These are phyloP conservation scores for Septoria linicola DNA, from an alignment of 2,329 filamentous ascomycete species.

Conservation along the genomic window DNA sequence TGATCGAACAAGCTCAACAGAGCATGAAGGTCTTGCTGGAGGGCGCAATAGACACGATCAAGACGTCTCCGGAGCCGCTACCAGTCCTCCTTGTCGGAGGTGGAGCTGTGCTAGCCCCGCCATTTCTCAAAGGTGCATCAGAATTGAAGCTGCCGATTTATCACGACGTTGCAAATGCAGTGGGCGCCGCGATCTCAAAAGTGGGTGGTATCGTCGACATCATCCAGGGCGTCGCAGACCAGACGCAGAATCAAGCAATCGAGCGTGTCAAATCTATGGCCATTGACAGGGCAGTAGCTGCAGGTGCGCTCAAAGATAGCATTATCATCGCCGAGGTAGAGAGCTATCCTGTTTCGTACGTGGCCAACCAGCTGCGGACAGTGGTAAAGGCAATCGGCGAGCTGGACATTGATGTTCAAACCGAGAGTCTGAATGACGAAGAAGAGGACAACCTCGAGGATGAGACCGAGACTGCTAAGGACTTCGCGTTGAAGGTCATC, in stretches of 20 bases:
- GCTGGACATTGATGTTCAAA: slow-evolving; percentile 32
- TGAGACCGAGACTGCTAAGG: slow-evolving; percentile 25
- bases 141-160: slow-evolving; percentile 54
- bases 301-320: slow-evolving; percentile 39
- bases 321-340: slow-evolving; percentile 51
- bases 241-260: slow-evolving; percentile 41
- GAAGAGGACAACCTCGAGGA: slow-evolving; percentile 18
- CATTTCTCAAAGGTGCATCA: slow-evolving; percentile 51
- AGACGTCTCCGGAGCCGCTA: slow-evolving; percentile 54
- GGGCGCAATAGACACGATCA: slow-evolving; percentile 56
- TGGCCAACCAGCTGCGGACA: slow-evolving; percentile 38
- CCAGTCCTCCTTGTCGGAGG: slow-evolving; percentile 59
- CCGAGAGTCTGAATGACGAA: slow-evolving; percentile 24
- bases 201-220: slow-evolving; percentile 55
- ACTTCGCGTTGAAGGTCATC: slow-evolving; percentile 39
- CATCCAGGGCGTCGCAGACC: slow-evolving; percentile 48
- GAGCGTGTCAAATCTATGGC: slow-evolving; percentile 42
- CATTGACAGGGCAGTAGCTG: slow-evolving; percentile 39
- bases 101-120: slow-evolving; percentile 54
- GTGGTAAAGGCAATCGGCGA: slow-evolving; percentile 37
- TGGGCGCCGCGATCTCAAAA: slow-evolving; percentile 60
- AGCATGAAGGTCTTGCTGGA: slow-evolving; percentile 52
- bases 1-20: slow-evolving; percentile 31
- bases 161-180: slow-evolving; percentile 59
- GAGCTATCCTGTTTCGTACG: slow-evolving; percentile 39